Conservation (phyloP, 495 filamentous ascomycete species). For the Lineolata rhizophorae region DNA sequence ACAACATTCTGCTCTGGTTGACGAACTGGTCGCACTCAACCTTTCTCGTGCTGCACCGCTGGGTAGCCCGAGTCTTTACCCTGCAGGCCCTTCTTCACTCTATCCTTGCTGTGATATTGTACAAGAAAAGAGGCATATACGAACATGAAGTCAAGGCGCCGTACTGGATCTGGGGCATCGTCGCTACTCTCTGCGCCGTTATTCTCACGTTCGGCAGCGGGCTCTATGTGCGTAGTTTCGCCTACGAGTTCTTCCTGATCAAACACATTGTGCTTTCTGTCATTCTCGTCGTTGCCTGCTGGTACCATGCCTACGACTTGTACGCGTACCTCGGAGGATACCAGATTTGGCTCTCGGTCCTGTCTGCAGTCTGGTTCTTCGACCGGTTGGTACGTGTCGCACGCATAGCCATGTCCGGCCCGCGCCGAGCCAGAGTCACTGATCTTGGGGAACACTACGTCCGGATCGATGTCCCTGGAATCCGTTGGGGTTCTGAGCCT, state of each 20-base stretch:
- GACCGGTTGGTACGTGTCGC: constrained; percentile 19
- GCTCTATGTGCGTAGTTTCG: constrained; percentile 13
- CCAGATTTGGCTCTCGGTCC: constrained; percentile 24
- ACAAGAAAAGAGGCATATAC: constrained; percentile 11
- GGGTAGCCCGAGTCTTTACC: constrained; percentile 22
- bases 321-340: constrained; percentile 17
- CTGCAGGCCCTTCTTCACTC: constrained; percentile 21
- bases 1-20: constrained; percentile 25
- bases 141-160: constrained; percentile 2
- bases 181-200: constrained; percentile 15
- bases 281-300: constrained; percentile 20
- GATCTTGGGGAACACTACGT: constrained; percentile 14
- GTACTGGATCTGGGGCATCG: constrained; percentile 24
- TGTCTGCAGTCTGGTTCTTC: constrained; percentile 22
- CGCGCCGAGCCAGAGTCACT: constrained; percentile 13
- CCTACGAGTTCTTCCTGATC: constrained; percentile 24
- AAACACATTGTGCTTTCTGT: constrained; percentile 20
- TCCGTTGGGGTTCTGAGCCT: constrained; percentile 15
- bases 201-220: constrained; percentile 7
- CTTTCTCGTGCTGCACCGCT: constrained; percentile 24
- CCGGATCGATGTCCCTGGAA: constrained; percentile 16
- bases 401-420: constrained; percentile 15
- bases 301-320: constrained; percentile 19
- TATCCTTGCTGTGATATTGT: constrained; percentile 11
- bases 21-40: constrained; percentile 26